Base-by-base conservation (phyloP, 2,329 filamentous ascomycete species). In the Penicillium frequentans region DNA sequence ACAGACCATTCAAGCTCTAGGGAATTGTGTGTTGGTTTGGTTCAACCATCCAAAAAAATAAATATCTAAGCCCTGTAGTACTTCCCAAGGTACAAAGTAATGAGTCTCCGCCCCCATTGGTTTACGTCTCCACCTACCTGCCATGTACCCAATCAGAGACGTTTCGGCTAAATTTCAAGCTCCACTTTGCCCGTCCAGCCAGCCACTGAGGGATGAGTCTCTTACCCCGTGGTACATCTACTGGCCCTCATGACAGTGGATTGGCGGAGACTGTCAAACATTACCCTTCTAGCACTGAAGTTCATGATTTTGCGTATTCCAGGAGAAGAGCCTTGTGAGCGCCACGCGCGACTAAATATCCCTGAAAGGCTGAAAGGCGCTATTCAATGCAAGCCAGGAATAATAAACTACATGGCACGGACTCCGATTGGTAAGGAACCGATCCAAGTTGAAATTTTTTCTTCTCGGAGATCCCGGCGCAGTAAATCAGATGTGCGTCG, bases 171-270 rank as follows among this genome's bases (percentile, higher is more conserved):
- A 21, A n/a, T 3, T 21, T 14, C 1, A 39, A 5, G n/a, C n/a
- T 16, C 46, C 52, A 49, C 52, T 48, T n/a, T 31, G 23, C 33
- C 19, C 33, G 11, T 21, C 2, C 33, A 27, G 24, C 11, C 9
- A 45, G 27, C 44, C 52, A 48, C 47, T 54, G 7, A 54, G 13
- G 16, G 10, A 21, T 2, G 31, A n/a, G 6, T 48, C 13, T 49
- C 16, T 23, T 24, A 43, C 35, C 52, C 52, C 52, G 52, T 54
- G 52, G 52, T 46, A 43, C 33, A 26, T 48, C n/a, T 23, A 47
- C 16, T 54, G 45, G 33, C 23, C 19, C 43, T 49, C 45, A 43
- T 49, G 27, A 31, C 45, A 45, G 23, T 5, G 19, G 31, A 9
- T 52, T 37, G 29, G 14, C 16, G 39, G 31, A 9, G 49, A 27